Percentiles rank a stretch among this genome's conserved stretches.
phyloP scores from a whole-genome alignment of 192 early-diverging fungal genomes.

The Backusella tuberculispora region DNA sequence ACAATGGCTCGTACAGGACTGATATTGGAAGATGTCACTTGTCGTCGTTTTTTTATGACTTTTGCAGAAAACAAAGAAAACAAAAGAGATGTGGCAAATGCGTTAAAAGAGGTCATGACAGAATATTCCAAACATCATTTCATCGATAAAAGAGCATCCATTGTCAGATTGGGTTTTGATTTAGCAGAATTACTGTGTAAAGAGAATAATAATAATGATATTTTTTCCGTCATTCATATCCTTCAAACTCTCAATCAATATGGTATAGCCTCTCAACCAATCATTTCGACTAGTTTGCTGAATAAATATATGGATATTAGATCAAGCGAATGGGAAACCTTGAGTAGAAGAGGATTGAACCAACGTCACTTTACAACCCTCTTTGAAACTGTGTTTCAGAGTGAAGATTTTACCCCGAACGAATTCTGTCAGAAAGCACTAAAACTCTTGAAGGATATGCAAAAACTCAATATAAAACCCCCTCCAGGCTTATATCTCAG shows the following conservation, averaged over 20 bases:
- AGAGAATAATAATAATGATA: background rate
- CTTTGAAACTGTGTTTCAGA: conserved; percentile 25
- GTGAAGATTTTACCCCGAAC: background rate
- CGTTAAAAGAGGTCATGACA: background rate
- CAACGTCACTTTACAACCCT: conserved; percentile 8
- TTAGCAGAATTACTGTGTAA: background rate
- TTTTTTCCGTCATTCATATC: conserved; percentile 1
- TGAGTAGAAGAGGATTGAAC: background rate
- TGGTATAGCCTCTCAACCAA: background rate
- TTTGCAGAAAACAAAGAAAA: background rate
- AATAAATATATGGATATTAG: conserved; percentile 7
- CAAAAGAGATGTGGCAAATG: background rate
- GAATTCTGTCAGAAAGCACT: conserved; percentile 15
- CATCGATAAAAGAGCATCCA: background rate
- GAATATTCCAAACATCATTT: background rate
- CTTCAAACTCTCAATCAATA: conserved; percentile 20
- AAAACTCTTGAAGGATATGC: conserved; percentile 33
- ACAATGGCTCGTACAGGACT: conserved; percentile 28
- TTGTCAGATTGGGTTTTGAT: background rate
- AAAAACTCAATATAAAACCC: conserved; percentile 3
- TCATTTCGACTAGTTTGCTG: background rate
- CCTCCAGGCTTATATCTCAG: conserved; percentile 9
- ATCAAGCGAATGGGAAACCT: background rate
- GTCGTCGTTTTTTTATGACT: conserved; percentile 10
- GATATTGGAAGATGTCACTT: conserved; percentile 23